phyloP scores from a whole-genome alignment of 1,139 yeast genomes.

The Saccharomyces hybrid region DNA sequence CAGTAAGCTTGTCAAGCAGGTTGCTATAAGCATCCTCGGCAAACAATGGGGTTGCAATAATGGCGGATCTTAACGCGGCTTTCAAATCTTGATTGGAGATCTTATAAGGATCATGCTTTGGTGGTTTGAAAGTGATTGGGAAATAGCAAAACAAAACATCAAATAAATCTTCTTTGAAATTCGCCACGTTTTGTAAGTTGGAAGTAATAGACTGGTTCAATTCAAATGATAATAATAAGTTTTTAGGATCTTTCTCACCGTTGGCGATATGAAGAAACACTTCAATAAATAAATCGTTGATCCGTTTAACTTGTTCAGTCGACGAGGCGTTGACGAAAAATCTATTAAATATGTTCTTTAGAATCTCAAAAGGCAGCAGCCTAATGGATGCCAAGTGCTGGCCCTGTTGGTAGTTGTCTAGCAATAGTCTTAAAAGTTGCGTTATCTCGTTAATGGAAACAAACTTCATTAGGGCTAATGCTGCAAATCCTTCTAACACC shows the following conservation, averaged over 20 bases:
- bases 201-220: slow-evolving; percentile 47
- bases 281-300: slow-evolving; percentile 37
- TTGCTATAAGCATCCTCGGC: slow-evolving; percentile 73
- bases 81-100: slow-evolving; percentile 72
- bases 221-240: slow-evolving; percentile 62
- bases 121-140: slow-evolving; percentile 93
- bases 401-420: slow-evolving; percentile 48
- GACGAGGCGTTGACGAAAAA: not conserved
- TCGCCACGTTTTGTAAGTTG: slow-evolving; percentile 37
- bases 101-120: slow-evolving; percentile 82
- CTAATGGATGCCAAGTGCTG: slow-evolving; percentile 61
- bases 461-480: slow-evolving; percentile 44
- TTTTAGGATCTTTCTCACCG: slow-evolving; percentile 93
- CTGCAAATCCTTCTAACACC: slow-evolving; percentile 47
- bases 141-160: slow-evolving; percentile 91
- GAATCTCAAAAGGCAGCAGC: slow-evolving; percentile 48
- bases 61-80: slow-evolving; percentile 44
- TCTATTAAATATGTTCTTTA: slow-evolving; percentile 35
- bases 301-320: slow-evolving; percentile 14
- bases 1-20: slow-evolving; percentile 73
- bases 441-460: slow-evolving; percentile 33
- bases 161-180: slow-evolving; percentile 55
- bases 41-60: slow-evolving; percentile 57
- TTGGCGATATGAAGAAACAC: slow-evolving; percentile 61
- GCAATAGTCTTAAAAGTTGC: slow-evolving; percentile 38